Percentiles rank a stretch among this genome's conserved stretches.
Evolutionary conservation across 345 rosid genomes (phyloP).

Genomic region (Hibiscus mutabilis): DNA sequence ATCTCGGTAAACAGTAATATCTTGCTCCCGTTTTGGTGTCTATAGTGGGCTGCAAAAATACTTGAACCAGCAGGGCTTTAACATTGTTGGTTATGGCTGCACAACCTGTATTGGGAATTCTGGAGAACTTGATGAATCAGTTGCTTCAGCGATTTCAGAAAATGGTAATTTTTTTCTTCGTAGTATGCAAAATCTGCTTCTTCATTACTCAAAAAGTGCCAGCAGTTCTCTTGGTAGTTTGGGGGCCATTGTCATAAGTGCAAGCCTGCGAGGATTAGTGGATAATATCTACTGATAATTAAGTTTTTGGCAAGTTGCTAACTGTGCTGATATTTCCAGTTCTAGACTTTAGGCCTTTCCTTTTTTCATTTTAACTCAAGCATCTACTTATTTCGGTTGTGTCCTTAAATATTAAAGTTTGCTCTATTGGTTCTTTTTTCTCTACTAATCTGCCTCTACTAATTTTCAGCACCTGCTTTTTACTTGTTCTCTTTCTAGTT

Average conservation of each 20-base stretch:
- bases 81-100: conserved; percentile 96
- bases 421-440: background rate
- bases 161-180: conserved; percentile 42
- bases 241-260: background rate
- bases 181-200: background rate
- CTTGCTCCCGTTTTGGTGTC: background rate
- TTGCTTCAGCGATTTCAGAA: conserved; percentile 89
- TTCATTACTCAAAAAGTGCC: background rate
- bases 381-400: background rate
- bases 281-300: background rate
- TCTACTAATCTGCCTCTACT: background rate
- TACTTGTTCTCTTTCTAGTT: background rate
- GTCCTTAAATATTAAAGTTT: background rate
- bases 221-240: background rate
- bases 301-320: background rate
- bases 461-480: background rate
- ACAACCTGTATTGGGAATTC: conserved; percentile 98
- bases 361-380: background rate
- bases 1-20: background rate
- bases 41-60: conserved; percentile 83
- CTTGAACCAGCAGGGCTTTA: conserved; percentile 61
- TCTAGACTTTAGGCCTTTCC: background rate
- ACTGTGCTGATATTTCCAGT: background rate
- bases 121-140: conserved; percentile 88
- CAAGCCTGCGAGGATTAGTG: background rate